Base-by-base conservation (phyloP, 768 basidiomycete species). In the Exidia glandulosa region DNA sequence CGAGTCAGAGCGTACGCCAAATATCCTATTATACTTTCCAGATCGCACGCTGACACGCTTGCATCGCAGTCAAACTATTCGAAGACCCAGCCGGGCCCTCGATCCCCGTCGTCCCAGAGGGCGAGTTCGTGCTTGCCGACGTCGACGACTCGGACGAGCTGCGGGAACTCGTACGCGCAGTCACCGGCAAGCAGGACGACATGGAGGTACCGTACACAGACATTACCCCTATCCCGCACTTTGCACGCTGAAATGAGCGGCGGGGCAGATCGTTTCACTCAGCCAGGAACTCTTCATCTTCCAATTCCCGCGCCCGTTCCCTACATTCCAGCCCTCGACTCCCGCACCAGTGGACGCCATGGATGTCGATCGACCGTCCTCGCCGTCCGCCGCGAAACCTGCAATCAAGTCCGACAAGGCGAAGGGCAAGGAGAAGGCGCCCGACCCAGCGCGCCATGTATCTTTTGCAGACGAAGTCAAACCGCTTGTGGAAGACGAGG, bases 251-350 rank as follows among this genome's bases (percentile, higher is more conserved):
- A 7, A 36, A 36, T 48, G 47, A 48, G 23, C 47, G 19, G 7
- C 25, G 47, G 9, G 6, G 25, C 56, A 57, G 60, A 48, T 33
- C 30, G n/a, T 23, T 13, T n/a, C 45, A 3, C 7, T 30, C 25
- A n/a, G 31, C n/a, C 36, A 90, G 58, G 77, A 80, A 23, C 73
- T 95, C 3, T 95, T 88, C 67, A 86, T 93, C 65, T 94, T 95
- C 74, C 92, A 94, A 68, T 95, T 95, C 66, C 94, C 94, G 0
- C 70, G 76, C 9, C 88, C 90, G 0, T 94, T 96, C 71, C 92
- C 93, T 0, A 78, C 75, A 3, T 94, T 94, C 72, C 61, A 75
- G 2, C 73, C 80, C 6, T 58, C 68, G 6, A 63, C 71, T 7
- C 62, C 73, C 23, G 66, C 68, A 9, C 67, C 73, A 57, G 65